Evolutionary conservation across 768 basidiomycete species (phyloP), one percentile per base, ranked within the genome.

Genomic region (Chalciporus pseudorubinellus): DNA sequence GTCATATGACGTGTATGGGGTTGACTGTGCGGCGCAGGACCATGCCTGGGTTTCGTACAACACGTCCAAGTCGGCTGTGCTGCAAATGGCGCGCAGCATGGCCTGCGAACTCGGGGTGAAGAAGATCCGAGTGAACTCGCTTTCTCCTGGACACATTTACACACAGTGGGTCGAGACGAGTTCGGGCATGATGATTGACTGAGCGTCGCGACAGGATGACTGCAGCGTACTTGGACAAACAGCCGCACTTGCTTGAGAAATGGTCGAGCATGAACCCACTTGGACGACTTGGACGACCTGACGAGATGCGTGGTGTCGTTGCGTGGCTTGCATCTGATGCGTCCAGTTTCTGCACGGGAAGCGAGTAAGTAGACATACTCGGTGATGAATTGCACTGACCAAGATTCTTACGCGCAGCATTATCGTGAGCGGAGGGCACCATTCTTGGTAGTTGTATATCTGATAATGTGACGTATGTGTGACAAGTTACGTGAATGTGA

Each of bases 41-140:
- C 85, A 87, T 57, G 79, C 82, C 1, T 89, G 85, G 86, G 78
- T 83, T 45, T 79, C 85, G 13, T 90, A 90, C 70, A 89, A 89
- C 68, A 76, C 79, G 43, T 86, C 84, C 71, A 91, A 91, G 68
- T 80, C 84, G 1, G 88, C 83, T 5, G 86, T 91, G 16, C 68
- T 89, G 38, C 88, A 91, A 68, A 89, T 89, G 86, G 82, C 75
- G 6, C 80, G 89, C 39, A 88, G 84, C 65, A 85, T 91, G 86
- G 88, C 88, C 4, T 89, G 86, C 61, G 88, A 91, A 62, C 76
- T 91, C 2, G 89, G 85, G 2, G 70, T 62, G 31, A 72, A 82
- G 64, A 70, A 74, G 2, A 89, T 91, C 44, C 77, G 89, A 3
- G 86, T 89, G 52, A 91, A 91, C 66, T 74, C 83, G 12, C 74